Base-by-base conservation (phyloP, 495 filamentous ascomycete genomes). In the Aspergillus diversus region DNA sequence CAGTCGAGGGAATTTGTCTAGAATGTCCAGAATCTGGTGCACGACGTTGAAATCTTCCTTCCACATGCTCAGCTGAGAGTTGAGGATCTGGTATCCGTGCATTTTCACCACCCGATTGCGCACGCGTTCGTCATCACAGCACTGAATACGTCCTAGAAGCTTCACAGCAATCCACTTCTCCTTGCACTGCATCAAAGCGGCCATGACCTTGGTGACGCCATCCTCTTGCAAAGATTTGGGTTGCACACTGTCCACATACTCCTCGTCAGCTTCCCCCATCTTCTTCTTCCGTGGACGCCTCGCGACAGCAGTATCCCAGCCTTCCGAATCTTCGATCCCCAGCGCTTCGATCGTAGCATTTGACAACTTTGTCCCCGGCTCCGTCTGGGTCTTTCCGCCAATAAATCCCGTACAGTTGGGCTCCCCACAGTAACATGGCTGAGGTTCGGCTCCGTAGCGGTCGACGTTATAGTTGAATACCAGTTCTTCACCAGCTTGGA, bases 401-500 rank as follows among this genome's bases (percentile, higher is more conserved):
- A 99, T 97, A 76, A 92, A 97, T 48, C 95, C 95, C 13, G 91
- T 90, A 77, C 95, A 99, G 72, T 97, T 98, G 6, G 89, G 81
- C 75, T 99, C 95, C 60, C 87, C 93, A 76, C 95, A 99, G 72
- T 97, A 98, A 75, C 95, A 99, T 11, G 90, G 91, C 75, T 97
- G 93, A 54, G 95, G 93, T 68, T 98, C 92, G 35, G 95, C 93
- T 61, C 95, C 95, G 69, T 99, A 99, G 61, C 95, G 88, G 73
- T 99, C 95, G 57, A 99, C 95, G 66, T 99, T 99, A 84, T 99
- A 99, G 80, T 99, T 97, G 82, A 99, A 99, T n/a, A 97, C 93
- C 35, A 99, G 81, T 73, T 99, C 95, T 74, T 99, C 95, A 46
- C 95, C 96, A 2, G 90, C 87, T 67, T 88, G 86, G 67, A 99